Evolutionary conservation across 2,329 filamentous ascomycete genomes (phyloP), one percentile per base, ranked within the genome.

Genomic region (Colletotrichum musae): DNA sequence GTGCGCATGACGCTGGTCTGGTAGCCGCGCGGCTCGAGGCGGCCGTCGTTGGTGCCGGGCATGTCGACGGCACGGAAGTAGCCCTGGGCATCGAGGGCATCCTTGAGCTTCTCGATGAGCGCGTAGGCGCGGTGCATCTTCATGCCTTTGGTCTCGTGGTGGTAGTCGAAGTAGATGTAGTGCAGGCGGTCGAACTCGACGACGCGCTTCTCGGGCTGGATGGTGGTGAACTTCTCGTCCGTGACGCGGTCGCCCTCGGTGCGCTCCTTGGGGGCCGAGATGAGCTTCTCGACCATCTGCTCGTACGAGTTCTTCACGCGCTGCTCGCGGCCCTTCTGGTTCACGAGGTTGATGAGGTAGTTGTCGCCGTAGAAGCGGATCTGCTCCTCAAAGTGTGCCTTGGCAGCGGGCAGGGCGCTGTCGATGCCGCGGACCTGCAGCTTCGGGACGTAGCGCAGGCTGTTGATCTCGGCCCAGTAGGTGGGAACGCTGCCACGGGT

Each of bases 121-220:
- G 97, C 86, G 80, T 95, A 91, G 0, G 95, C 95, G 57, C 95
- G 93, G 79, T 99, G 92, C 93, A 96, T 97, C 77, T 93, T 91
- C 75, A 98, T 87, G 45, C 95, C 95, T 82, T 98, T 98, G 58
- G 97, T 99, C 82, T 99, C 96, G 77, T 92, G 94, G 84, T 99
- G 97, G 80, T 97, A 99, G 83, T 99, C 96, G 78, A 99, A 99
- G 84, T 98, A 99, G 75, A 98, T 83, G 80, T 99, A 99, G 82
- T 99, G 95, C 52, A 99, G 84, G 52, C 91, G 91, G 79, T 98
- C 95, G 79, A 93, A 93, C 72, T 91, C 85, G 71, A 92, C 80
- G 57, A 72, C 88, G 67, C 84, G 84, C 56, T 84, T 84, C 53
- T 88, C 83, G 75, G 85, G 85, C 77, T 97, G 93, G 71, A 97